Percentiles rank a stretch among this genome's conserved stretches.
Conservation (phyloP, 208 protist species). For the Wallacemonas collosoma region DNA sequence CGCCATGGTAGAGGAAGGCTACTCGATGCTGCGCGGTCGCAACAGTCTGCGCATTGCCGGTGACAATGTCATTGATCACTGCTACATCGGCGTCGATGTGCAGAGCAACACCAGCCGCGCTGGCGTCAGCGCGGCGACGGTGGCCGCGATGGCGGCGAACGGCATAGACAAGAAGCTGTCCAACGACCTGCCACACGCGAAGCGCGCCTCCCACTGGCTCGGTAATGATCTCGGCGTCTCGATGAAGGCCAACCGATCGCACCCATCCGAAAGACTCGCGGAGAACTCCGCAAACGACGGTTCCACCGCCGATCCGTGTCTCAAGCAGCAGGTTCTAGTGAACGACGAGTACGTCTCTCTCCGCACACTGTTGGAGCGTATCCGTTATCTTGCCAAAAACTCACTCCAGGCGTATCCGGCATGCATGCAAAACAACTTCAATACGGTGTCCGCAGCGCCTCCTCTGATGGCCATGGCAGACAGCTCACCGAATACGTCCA, state of each 20-base stretch:
- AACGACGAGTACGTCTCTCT: constrained; percentile 10
- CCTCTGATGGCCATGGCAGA: constrained; percentile 6
- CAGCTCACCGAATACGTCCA: neutral
- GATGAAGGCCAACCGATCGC: neutral
- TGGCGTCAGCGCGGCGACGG: neutral
- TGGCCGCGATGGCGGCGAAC: neutral
- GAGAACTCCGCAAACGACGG: too few relatives aligned
- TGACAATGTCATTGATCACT: constrained; percentile 85
- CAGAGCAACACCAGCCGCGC: constrained; percentile 31
- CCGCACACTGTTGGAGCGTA: neutral
- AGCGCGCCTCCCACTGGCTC: constrained; percentile 44
- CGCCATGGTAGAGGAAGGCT: constrained; percentile 51
- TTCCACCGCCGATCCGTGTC: neutral
- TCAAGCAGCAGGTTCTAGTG: neutral
- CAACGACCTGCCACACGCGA: constrained; percentile 38
- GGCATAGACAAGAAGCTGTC: constrained; percentile 28
- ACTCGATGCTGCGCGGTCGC: constrained; percentile 27
- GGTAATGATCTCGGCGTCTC: constrained; percentile 8
- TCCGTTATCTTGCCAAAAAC: constrained; percentile 14
- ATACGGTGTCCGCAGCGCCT: constrained; percentile 18
- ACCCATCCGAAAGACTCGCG: neutral
- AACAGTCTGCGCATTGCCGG: constrained; percentile 64
- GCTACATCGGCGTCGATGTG: constrained; percentile 81
- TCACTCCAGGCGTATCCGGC: constrained; percentile 48
- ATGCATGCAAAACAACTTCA: constrained; percentile 43